Conservation (phyloP, 805 yeast species). For the Suhomyces xylopsoci region DNA sequence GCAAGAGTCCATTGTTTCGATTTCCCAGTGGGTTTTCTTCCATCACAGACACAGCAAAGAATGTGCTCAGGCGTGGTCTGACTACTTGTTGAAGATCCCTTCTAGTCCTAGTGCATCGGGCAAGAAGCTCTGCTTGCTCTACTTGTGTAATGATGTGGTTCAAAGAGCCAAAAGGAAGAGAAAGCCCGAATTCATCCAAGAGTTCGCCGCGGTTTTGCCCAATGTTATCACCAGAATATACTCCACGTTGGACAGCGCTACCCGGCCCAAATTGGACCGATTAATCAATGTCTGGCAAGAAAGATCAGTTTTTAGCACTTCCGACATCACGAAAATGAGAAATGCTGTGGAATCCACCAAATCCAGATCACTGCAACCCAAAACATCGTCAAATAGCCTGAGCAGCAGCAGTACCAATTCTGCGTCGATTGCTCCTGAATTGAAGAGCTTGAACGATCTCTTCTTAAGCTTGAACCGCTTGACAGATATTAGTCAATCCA, state of each 20-base stretch:
- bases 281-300: conserved; percentile 59
- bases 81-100: conserved; percentile 23
- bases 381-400: background rate
- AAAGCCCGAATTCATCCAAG: conserved; percentile 54
- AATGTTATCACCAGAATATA: conserved; percentile 33
- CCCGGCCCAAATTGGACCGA: conserved; percentile 48
- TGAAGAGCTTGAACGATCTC: conserved; percentile 30
- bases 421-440: conserved; percentile 25
- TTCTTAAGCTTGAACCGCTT: conserved; percentile 27
- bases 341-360: conserved; percentile 21
- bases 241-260: conserved; percentile 26
- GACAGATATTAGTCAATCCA: conserved; percentile 27
- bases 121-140: conserved; percentile 58
- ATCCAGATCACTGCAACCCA: background rate
- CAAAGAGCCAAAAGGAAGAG: conserved; percentile 70
- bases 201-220: conserved; percentile 53
- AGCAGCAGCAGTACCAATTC: background rate
- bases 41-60: conserved; percentile 57
- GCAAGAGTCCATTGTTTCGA: conserved; percentile 70
- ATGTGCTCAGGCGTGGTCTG: conserved; percentile 54
- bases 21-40: conserved; percentile 71
- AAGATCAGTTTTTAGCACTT: conserved; percentile 40
- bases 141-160: conserved; percentile 76
- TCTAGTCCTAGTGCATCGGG: conserved; percentile 11
- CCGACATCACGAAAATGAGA: conserved; percentile 27